Evolutionary conservation across 2,329 filamentous ascomycete genomes (phyloP).

Genomic region (Aspergillus brasiliensis): DNA sequence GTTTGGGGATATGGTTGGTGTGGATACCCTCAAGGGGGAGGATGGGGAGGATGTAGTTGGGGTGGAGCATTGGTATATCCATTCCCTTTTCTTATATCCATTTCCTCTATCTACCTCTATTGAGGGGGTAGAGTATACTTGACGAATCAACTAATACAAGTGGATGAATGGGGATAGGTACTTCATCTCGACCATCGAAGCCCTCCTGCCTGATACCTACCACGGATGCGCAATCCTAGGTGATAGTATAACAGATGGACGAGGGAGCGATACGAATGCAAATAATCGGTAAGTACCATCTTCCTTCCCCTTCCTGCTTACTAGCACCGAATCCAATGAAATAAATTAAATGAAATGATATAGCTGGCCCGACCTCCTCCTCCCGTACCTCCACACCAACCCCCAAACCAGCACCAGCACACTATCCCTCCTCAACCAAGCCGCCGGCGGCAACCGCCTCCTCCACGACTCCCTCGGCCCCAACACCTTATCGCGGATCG

Average conservation of each 20-base stretch:
- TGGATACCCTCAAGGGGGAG: conserved; percentile 53
- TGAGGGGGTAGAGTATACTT: too few relatives aligned
- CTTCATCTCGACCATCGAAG: conserved; percentile 61
- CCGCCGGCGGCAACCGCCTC: conserved; percentile 69
- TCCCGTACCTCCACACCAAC: conserved; percentile 54
- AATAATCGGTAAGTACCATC: conserved; percentile 63
- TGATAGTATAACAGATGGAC: conserved; percentile 67
- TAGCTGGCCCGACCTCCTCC: conserved; percentile 61
- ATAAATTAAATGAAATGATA: too few relatives aligned
- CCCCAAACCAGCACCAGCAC: conserved; percentile 48
- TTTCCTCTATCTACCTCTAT: too few relatives aligned
- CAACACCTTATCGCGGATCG: conserved; percentile 60
- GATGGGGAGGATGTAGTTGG: conserved; percentile 38
- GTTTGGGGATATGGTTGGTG: conserved; percentile 58
- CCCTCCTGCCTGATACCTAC: conserved; percentile 48
- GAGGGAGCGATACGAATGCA: conserved; percentile 59
- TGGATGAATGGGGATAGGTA: conserved; percentile 50
- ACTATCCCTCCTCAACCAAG: conserved; percentile 65
- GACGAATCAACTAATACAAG: conserved; percentile 1
- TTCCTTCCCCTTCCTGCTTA: too few relatives aligned
- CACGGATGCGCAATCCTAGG: conserved; percentile 59
- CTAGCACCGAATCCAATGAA: too few relatives aligned
- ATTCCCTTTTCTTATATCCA: background rate
- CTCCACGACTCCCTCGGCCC: conserved; percentile 65
- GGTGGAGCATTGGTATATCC: conserved; percentile 46